Percentiles rank a stretch among this genome's conserved stretches.
These are phyloP conservation scores for Nepenthes mirabilis DNA, from an alignment of 148 eudicot genomes.

Conservation along the genomic window DNA sequence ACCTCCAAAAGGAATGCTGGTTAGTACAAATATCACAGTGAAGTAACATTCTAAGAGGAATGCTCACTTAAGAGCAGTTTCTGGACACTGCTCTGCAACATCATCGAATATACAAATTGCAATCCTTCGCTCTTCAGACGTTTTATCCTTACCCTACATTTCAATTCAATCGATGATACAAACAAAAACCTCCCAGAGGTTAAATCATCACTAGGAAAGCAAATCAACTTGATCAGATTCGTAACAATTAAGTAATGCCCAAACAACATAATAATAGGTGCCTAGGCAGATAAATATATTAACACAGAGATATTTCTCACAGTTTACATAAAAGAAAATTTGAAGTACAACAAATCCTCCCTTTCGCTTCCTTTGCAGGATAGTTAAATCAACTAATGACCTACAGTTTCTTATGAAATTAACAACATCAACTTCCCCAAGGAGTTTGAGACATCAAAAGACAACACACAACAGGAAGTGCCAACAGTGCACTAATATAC, in stretches of 20 bases:
- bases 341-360: too few species aligned
- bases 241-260: background rate
- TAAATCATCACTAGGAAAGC: background rate
- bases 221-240: constrained; percentile 1
- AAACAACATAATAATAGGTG: too few species aligned
- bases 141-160: constrained; percentile 83
- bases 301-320: too few species aligned
- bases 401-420: too few species aligned
- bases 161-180: background rate
- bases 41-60: background rate
- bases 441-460: too few species aligned
- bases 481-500: too few species aligned
- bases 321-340: too few species aligned
- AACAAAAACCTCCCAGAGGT: background rate
- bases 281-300: too few species aligned
- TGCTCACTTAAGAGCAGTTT: constrained; percentile 79
- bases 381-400: too few species aligned
- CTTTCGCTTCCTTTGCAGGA: too few species aligned
- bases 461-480: too few species aligned
- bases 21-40: background rate
- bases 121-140: constrained; percentile 88
- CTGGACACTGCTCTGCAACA: constrained; percentile 93
- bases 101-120: constrained; percentile 97
- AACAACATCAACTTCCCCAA: too few species aligned
- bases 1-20: background rate